phyloP scores from a whole-genome alignment of 2,329 filamentous ascomycete genomes.

The Sphaceloma murrayae region DNA sequence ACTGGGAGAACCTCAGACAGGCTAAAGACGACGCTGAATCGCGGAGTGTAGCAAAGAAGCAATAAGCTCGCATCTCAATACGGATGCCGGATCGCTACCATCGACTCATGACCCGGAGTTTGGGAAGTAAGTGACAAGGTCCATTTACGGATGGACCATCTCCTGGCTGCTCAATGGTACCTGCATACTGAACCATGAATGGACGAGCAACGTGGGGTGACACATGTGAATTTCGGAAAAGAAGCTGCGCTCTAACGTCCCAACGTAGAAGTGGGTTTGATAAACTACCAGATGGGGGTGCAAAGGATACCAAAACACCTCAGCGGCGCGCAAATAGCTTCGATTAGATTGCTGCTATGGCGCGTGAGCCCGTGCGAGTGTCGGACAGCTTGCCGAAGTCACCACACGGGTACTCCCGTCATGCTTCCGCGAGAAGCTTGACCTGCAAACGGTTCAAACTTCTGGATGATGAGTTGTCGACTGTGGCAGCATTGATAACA shows the following conservation, averaged over 20 bases:
- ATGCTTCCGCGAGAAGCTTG: background rate
- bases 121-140: background rate
- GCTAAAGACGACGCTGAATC: background rate
- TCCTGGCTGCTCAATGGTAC: slow-evolving; percentile 1
- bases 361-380: too few relatives aligned
- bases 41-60: slow-evolving; percentile 2
- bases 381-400: too few relatives aligned
- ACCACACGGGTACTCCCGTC: background rate
- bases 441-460: slow-evolving; percentile 1
- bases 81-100: slow-evolving; percentile 8
- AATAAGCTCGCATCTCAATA: slow-evolving; percentile 3
- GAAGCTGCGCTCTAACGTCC: slow-evolving; percentile 3
- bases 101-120: background rate
- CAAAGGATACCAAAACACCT: background rate
- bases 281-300: background rate
- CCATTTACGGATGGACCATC: background rate
- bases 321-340: too few relatives aligned
- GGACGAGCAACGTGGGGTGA: slow-evolving; percentile 1
- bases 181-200: slow-evolving; percentile 6
- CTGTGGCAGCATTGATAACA: too few relatives aligned
- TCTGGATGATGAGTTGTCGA: too few relatives aligned
- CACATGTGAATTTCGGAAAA: background rate
- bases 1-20: too few relatives aligned
- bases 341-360: too few relatives aligned
- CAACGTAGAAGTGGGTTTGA: slow-evolving; percentile 4